Evolutionary conservation across 768 basidiomycete genomes (phyloP).

Genomic region (Podaxis sp.): DNA sequence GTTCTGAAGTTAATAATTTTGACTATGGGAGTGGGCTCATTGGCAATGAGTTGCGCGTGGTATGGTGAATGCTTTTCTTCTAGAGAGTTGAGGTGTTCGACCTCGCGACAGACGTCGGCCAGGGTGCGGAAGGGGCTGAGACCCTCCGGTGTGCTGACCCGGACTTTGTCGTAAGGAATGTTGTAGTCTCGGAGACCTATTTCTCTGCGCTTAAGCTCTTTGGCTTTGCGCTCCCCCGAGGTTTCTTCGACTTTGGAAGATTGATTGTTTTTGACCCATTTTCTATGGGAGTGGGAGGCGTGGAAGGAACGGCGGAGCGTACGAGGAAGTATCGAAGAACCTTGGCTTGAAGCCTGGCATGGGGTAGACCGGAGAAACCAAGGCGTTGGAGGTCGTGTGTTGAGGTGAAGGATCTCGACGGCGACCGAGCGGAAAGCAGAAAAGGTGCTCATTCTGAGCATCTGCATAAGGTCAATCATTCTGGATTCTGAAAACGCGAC

Average conservation of each 20-base stretch:
- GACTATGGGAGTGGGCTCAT: slow-evolving; percentile 49
- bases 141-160: background rate
- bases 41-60: slow-evolving; percentile 5
- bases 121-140: background rate
- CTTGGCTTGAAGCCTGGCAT: background rate
- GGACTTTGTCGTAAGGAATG: slow-evolving; percentile 10
- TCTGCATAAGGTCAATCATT: background rate
- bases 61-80: background rate
- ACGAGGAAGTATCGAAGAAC: no score
- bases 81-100: background rate
- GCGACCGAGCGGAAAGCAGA: slow-evolving; percentile 9
- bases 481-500: background rate
- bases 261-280: slow-evolving; percentile 4
- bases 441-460: slow-evolving; percentile 9
- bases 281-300: background rate
- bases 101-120: slow-evolving; percentile 2
- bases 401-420: slow-evolving; percentile 1
- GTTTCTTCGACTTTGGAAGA: background rate
- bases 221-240: background rate
- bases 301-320: slow-evolving; percentile 1
- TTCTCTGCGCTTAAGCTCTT: background rate
- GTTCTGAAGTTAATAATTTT: slow-evolving; percentile 51
- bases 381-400: background rate
- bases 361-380: no score
- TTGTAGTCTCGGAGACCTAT: slow-evolving; percentile 7